Conservation (phyloP, 345 rosid genomes). For the Euphorbia peplus region DNA sequence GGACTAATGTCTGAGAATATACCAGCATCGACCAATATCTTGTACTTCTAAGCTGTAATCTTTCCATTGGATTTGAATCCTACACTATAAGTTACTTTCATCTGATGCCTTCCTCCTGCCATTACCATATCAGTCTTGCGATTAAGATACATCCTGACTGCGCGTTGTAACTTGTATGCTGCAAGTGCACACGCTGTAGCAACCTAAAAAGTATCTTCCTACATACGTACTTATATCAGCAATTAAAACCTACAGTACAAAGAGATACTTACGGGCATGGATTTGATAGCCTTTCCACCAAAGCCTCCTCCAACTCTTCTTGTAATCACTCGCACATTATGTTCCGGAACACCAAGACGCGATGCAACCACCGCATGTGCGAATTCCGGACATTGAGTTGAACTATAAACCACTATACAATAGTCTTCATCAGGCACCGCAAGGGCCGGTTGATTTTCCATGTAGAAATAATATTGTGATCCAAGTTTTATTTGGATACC, state of each 20-base stretch:
- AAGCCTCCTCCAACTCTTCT: too few species aligned
- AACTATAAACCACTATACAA: too few species aligned
- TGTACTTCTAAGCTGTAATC: constrained; percentile 64
- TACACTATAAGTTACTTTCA: constrained; percentile 76
- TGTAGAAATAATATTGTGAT: constrained; percentile 85
- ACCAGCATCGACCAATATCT: constrained; percentile 67
- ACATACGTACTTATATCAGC: not conserved
- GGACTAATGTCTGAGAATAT: constrained; percentile 53
- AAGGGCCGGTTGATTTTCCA: constrained; percentile 85
- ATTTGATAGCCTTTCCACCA: too few species aligned
- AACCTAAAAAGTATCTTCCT: constrained; percentile 51
- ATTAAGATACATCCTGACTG: constrained; percentile 67
- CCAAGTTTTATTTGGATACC: constrained; percentile 56
- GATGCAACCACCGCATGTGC: constrained; percentile 54
- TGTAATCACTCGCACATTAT: constrained; percentile 74
- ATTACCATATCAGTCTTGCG: constrained; percentile 85
- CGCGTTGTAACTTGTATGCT: constrained; percentile 55
- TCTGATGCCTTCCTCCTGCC: constrained; percentile 97
- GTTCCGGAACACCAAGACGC: constrained; percentile 77
- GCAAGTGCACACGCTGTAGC: constrained; percentile 90
- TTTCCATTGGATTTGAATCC: constrained; percentile 86
- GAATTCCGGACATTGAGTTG: too few species aligned
- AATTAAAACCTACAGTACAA: too few species aligned
- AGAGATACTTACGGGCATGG: constrained; percentile 84
- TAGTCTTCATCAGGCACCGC: too few species aligned